Conservation (phyloP, 495 filamentous ascomycete species). For the Melanomma pulvis-pyrius region DNA sequence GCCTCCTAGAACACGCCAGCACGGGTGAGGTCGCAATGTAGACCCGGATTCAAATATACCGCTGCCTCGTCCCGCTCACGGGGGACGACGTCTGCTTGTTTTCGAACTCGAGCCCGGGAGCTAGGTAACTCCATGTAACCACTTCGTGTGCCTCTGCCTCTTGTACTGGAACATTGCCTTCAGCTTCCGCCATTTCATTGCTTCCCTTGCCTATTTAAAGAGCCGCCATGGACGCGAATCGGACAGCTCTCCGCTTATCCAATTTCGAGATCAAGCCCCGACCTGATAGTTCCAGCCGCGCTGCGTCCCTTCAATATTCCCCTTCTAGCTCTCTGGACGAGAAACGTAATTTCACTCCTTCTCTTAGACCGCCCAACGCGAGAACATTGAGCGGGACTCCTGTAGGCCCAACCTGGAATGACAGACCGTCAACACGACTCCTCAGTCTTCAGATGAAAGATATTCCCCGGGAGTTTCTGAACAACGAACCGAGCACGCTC, state of each 20-base stretch:
- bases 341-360: constrained; percentile 12
- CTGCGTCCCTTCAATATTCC: constrained; percentile 14
- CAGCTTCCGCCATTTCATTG: constrained; percentile 1
- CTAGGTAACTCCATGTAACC: constrained; percentile 18
- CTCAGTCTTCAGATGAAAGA: constrained; percentile 7
- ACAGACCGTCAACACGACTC: background rate
- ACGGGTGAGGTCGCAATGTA: constrained; percentile 33
- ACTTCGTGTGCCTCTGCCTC: background rate
- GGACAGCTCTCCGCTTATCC: constrained; percentile 5
- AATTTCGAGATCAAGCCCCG: constrained; percentile 23
- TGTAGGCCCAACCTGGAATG: constrained; percentile 10
- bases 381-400: constrained; percentile 19
- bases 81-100: background rate
- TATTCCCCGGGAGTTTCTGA: background rate
- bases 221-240: constrained; percentile 11
- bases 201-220: constrained; percentile 10
- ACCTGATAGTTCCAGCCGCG: constrained; percentile 25
- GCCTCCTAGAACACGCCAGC: constrained; percentile 16
- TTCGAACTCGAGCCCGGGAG: background rate
- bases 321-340: background rate
- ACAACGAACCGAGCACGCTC: background rate
- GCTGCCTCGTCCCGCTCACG: constrained; percentile 3
- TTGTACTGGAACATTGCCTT: background rate
- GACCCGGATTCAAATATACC: constrained; percentile 17
- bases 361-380: constrained; percentile 1